Base-by-base conservation (phyloP, 2,329 filamentous ascomycete species). In the Zasmidium angulare region DNA sequence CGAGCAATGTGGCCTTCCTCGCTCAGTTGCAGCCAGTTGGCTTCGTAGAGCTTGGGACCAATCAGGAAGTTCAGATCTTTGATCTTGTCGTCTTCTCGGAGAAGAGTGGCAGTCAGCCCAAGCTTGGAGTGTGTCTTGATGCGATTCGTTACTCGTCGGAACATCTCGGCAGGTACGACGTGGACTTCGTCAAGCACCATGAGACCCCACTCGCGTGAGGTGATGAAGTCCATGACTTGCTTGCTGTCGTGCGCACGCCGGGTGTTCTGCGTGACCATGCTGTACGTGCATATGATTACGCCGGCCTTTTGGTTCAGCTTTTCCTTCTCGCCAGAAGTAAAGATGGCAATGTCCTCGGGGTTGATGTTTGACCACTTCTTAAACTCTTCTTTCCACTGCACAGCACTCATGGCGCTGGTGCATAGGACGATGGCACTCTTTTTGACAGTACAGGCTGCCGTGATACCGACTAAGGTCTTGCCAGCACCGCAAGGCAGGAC, bases 331-430 rank as follows among this genome's bases (percentile, higher is more conserved):
- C 96, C 92, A 0, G 93, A 93, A 0, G 95, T 97, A 75, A 99
- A 99, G 56, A 96, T 87, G 26, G 93, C 91, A 70, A 99, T 93
- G 71, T 97, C 92, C 66, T 93, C 89, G 0, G 93, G 91, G 68
- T 93, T 89, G 62, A 96, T 96, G 71, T 98, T 98, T n/a, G 93
- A 97, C 95, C 95, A 99, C 69, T 97, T 96, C 64, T 98, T 79
- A 72, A 99, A 99, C 72, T 99, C 95, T 61, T 95, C 88, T 60
- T 92, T 84, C 95, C 95, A 99, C 75, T 99, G 95, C 20, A 96
- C 89, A 4, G 96, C 95, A 6, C 92, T 97, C 93, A 99, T 99
- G 55, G 91, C 93, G 72, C 91, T 96, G 1, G 95, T 99, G 78
- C 92, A 96, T 20, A 99, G 86, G 7, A 99, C 91, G 58, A 99